phyloP scores from a whole-genome alignment of 2,329 filamentous ascomycete species.

The Trichoderma sp. region DNA sequence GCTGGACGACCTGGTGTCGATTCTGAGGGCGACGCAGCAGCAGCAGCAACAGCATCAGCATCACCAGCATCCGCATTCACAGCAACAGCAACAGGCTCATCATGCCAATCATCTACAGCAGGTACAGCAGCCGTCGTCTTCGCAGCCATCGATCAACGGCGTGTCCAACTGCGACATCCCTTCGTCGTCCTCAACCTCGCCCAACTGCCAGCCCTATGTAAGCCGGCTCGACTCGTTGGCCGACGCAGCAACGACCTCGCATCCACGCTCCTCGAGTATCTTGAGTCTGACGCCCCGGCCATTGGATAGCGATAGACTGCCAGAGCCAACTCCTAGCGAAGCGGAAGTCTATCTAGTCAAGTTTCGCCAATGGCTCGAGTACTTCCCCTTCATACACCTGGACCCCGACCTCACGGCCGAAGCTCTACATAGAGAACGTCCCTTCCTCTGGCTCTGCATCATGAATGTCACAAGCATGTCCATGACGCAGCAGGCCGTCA shows the following conservation, averaged over 20 bases:
- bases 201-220: slow-evolving; percentile 21
- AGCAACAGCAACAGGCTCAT: slow-evolving; percentile 16
- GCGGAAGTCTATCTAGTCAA: slow-evolving; percentile 40
- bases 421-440: slow-evolving; percentile 39
- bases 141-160: slow-evolving; percentile 15
- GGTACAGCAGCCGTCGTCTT: slow-evolving; percentile 19
- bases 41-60: slow-evolving; percentile 19
- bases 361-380: slow-evolving; percentile 43
- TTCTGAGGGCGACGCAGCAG: slow-evolving; percentile 38
- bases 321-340: slow-evolving; percentile 35
- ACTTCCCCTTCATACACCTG: slow-evolving; percentile 46
- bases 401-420: slow-evolving; percentile 36
- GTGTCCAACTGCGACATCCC: not conserved
- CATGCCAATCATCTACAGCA: not conserved
- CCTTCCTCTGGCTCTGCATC: slow-evolving; percentile 52
- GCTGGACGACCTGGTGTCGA: slow-evolving; percentile 46
- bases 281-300: not conserved
- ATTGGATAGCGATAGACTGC: slow-evolving; percentile 23
- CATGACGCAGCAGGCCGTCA: slow-evolving; percentile 36
- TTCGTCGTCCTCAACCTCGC: not conserved
- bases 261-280: not conserved
- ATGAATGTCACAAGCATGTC: slow-evolving; percentile 45
- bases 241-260: slow-evolving; percentile 36
- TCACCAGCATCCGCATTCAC: not conserved
- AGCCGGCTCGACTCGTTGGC: slow-evolving; percentile 38